Evolutionary conservation across 2,329 filamentous ascomycete species (phyloP), one percentile per base, ranked within the genome.

Genomic region (Scytalidium lignicola): DNA sequence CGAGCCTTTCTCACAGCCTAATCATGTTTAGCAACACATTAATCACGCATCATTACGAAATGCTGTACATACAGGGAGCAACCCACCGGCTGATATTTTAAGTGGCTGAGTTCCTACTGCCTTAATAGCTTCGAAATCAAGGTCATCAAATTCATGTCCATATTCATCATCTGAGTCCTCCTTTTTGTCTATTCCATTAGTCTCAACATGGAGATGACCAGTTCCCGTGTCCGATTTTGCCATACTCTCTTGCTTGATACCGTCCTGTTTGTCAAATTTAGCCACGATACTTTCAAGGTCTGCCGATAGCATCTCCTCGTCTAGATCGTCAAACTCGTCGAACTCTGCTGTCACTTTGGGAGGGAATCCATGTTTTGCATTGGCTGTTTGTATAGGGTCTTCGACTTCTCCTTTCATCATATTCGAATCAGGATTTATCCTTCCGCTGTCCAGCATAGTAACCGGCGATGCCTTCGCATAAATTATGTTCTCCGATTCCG

Each of bases 111-210:
- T 89, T 43, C 86, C 86, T 61, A 80, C 81, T 57, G 84, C 70
- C 68, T 90, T 85, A 55, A 83, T 83, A 52, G 85, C 83, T 59
- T 92, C 88, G 61, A 89, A 86, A 66, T 95, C 90, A 66, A 81
- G 73, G 53, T 83, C 75, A 57, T 74, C 77, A 42, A 83, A 76
- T 58, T 81, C 72, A 55, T 77, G 79, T 43, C 83, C 86, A 72
- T 89, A 89, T 60, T 90, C 90, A 69, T 90, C 88, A 50, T 80
- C 85, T 57, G 78, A 82, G 37, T 71, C 64, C 55, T 74, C 72
- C 39, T 74, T 70, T 46, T 62, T 60, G 28, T 61, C 64, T 58
- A 71, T 64, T 21, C 70, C 67, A 48, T 4, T 15, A 37, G 32
- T 37, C 32, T n/a, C 12, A n/a, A 15, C 15, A 26, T 26, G 23